These are phyloP conservation scores for Saksenaea oblongispora DNA, from an alignment of 371 early-diverging fungal genomes.

Conservation along the genomic window DNA sequence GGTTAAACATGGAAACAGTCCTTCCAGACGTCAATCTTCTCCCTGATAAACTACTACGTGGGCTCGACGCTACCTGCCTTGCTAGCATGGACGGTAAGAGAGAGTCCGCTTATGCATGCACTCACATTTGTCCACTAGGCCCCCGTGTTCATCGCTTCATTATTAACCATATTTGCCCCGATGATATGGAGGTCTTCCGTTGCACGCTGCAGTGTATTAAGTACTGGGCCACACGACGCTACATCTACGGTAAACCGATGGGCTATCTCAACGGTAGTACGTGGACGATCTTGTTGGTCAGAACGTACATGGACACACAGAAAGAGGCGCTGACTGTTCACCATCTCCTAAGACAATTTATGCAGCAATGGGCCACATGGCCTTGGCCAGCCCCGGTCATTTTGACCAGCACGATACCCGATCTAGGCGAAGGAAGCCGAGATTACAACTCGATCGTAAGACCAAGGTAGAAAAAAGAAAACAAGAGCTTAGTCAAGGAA, in stretches of 20 bases:
- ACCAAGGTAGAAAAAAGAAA: background rate
- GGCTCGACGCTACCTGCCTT: conserved; percentile 26
- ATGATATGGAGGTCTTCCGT: conserved; percentile 21
- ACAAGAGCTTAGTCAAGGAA: background rate
- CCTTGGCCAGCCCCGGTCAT: conserved; percentile 42
- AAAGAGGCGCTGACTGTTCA: conserved; percentile 8
- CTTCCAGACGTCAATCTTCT: conserved; percentile 23
- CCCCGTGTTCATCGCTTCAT: conserved; percentile 40
- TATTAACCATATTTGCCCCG: conserved; percentile 7
- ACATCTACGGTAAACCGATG: conserved; percentile 35
- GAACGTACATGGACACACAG: conserved; percentile 23
- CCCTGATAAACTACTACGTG: conserved; percentile 26
- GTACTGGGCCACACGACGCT: conserved; percentile 37
- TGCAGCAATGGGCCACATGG: conserved; percentile 37
- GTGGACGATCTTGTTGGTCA: conserved; percentile 34
- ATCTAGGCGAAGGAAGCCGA: conserved; percentile 13
- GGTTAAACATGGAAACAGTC: conserved; percentile 15
- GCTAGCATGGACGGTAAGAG: conserved; percentile 39
- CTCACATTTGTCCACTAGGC: conserved; percentile 7
- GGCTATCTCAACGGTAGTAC: conserved; percentile 44
- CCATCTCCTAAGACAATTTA: conserved; percentile 23
- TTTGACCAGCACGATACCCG: conserved; percentile 29
- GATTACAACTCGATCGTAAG: conserved; percentile 19
- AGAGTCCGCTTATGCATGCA: background rate
- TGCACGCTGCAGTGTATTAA: conserved; percentile 30